Base-by-base conservation (phyloP, 2,329 filamentous ascomycete species). In the Trichoderma guizhouense region DNA sequence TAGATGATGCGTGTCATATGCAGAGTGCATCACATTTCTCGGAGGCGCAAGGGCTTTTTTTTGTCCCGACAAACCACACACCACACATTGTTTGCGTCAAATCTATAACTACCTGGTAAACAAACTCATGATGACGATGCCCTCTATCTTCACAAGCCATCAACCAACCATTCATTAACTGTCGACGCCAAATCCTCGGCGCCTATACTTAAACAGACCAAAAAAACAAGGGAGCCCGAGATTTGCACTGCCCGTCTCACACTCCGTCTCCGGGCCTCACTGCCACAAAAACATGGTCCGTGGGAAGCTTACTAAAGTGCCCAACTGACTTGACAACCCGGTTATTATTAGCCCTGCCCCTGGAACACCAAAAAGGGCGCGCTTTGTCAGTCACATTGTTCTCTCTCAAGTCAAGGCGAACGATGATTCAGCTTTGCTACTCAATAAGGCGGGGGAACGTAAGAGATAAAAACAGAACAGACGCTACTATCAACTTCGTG, bases 201-300 rank as follows among this genome's bases (percentile, higher is more conserved):
- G 43, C n/a, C 43, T 12, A 21, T 12, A 51, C 43, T 21, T 21
- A 21, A 58, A 53, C 21, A 51, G 30, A 51, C 18, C 36, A 53
- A 24, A 24, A 30, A 58, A 30, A 68, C 18, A 11, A 14, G 28
- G 26, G n/a, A 53, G 14, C 21, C 47, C 14, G 30, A 69, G 36
- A 62, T 53, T 53, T 69, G 66, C 66, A 69, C 66, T 51, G 66
- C 66, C 66, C 66, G 39, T 69, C 66, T 69, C 66, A 69, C 66
- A 43, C 47, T 12, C 47, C 43, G 43, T 51, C 43, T 47, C 39
- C 43, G 43, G 5, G 5, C 11, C 47, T 26, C 55, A 69, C 55
- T 58, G 64, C 64, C 64, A 67, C 64, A 57, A 26, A 58, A 26
- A 2, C 21, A 11, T 55, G 66, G 39, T 62, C 66, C 66, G 66